Conservation (phyloP, 2,329 filamentous ascomycete genomes). For the Claviceps spartinae region DNA sequence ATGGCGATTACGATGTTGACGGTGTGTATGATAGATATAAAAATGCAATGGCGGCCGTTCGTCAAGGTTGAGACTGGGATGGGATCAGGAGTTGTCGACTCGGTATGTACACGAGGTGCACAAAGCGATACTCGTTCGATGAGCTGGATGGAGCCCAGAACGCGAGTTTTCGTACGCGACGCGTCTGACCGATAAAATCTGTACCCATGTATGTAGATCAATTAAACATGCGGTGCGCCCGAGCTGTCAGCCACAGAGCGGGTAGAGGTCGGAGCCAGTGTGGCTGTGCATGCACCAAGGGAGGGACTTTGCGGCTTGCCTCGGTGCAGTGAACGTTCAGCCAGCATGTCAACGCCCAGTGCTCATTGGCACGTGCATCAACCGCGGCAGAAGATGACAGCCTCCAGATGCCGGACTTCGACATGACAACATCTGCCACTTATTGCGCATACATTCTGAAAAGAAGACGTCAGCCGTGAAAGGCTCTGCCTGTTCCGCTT, state of each 20-base stretch:
- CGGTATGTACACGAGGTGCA: too few relatives aligned
- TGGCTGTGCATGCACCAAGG: background rate
- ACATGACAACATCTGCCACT: background rate
- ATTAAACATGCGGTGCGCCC: constrained; percentile 2
- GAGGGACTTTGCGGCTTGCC: too few relatives aligned
- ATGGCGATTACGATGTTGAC: background rate
- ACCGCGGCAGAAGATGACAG: background rate
- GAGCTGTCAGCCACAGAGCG: too few relatives aligned
- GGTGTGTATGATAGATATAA: background rate
- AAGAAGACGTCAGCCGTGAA: background rate
- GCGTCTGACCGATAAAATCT: constrained; percentile 12
- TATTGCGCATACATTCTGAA: background rate
- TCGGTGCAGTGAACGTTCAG: too few relatives aligned
- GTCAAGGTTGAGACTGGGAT: constrained; percentile 9
- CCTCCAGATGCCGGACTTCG: background rate
- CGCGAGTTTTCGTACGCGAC: background rate
- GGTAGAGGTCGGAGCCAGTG: too few relatives aligned
- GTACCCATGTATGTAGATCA: background rate
- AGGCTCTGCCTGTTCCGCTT: background rate
- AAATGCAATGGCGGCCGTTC: constrained; percentile 3
- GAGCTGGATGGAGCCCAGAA: too few relatives aligned
- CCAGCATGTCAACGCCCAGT: background rate
- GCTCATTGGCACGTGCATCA: background rate
- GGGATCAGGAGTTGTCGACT: too few relatives aligned
- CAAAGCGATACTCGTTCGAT: too few relatives aligned